Conservation (phyloP, 768 basidiomycete species). For the Phanerochaete sordida region DNA sequence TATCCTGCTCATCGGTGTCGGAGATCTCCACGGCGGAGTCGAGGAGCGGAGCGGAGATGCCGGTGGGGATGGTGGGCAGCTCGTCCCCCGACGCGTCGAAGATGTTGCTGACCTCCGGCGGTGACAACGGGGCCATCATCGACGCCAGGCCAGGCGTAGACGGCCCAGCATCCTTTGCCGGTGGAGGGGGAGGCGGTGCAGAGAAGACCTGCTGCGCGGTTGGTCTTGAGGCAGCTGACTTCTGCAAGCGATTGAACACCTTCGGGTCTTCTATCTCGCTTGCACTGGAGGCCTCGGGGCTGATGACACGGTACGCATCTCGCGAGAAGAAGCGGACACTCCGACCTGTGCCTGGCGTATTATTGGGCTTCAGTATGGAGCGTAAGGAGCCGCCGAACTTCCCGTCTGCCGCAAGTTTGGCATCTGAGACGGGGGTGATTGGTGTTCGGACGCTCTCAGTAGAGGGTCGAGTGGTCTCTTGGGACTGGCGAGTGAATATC, state of each 20-base stretch:
- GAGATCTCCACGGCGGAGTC: constrained; percentile 36
- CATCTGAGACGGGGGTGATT: constrained; percentile 29
- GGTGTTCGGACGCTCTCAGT: constrained; percentile 18
- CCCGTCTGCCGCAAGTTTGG: constrained; percentile 28
- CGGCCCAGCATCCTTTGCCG: constrained; percentile 8
- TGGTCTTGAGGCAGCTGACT: constrained; percentile 34
- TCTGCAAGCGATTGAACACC: constrained; percentile 25
- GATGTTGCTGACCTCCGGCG: constrained; percentile 45
- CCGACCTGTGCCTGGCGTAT: constrained; percentile 74
- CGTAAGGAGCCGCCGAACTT: constrained; percentile 50
- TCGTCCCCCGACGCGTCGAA: constrained; percentile 61
- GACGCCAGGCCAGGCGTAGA: constrained; percentile 22
- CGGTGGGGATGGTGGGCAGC: constrained; percentile 41
- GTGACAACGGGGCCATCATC: constrained; percentile 36
- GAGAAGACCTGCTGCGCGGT: constrained; percentile 50
- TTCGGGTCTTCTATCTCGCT: constrained; percentile 28
- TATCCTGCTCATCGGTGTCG: constrained; percentile 25
- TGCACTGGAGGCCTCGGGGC: constrained; percentile 56
- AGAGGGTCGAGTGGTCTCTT: constrained; percentile 24
- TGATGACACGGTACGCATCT: constrained; percentile 62
- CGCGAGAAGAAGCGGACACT: constrained; percentile 77
- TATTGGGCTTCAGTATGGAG: constrained; percentile 68
- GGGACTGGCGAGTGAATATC: constrained; percentile 20
- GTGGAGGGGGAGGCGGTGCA: constrained; percentile 10
- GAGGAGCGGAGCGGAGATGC: constrained; percentile 23